These are phyloP conservation scores for Xeromyces bisporus DNA, from an alignment of 495 filamentous ascomycete species.

Conservation along the genomic window DNA sequence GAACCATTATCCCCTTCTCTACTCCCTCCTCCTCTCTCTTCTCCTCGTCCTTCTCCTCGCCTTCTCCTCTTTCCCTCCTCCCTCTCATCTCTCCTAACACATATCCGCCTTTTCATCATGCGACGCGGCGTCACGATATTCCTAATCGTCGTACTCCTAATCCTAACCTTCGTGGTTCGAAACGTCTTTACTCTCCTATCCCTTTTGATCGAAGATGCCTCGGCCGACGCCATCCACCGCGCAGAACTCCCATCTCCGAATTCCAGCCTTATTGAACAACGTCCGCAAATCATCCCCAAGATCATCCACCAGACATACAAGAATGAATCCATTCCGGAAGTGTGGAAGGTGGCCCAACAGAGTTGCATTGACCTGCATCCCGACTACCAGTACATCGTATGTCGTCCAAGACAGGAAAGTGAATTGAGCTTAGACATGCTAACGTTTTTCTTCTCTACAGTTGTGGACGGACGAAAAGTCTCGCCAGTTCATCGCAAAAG, in stretches of 20 bases:
- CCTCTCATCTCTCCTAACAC: constrained; percentile 1
- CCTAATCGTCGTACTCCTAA: constrained; percentile 40
- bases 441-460: constrained; percentile 21
- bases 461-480: constrained; percentile 76
- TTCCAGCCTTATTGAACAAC: constrained; percentile 39
- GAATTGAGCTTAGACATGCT: constrained; percentile 2
- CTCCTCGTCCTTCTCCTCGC: no score
- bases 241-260: constrained; percentile 48
- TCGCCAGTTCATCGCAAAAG: constrained; percentile 54
- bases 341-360: constrained; percentile 57
- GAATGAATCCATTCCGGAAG: constrained; percentile 56
- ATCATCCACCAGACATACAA: constrained; percentile 84
- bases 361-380: constrained; percentile 60
- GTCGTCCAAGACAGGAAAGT: constrained; percentile 4
- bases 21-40: no score
- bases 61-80: no score
- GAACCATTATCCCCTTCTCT: no score
- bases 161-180: constrained; percentile 41
- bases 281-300: constrained; percentile 61
- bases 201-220: constrained; percentile 50
- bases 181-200: constrained; percentile 47
- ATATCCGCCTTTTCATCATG: constrained; percentile 29
- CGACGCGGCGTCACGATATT: constrained; percentile 47
- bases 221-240: constrained; percentile 44
- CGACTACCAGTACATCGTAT: constrained; percentile 69